Evolutionary conservation across 306 rosid species (phyloP).

Genomic region (Adenanthera pavonina): DNA sequence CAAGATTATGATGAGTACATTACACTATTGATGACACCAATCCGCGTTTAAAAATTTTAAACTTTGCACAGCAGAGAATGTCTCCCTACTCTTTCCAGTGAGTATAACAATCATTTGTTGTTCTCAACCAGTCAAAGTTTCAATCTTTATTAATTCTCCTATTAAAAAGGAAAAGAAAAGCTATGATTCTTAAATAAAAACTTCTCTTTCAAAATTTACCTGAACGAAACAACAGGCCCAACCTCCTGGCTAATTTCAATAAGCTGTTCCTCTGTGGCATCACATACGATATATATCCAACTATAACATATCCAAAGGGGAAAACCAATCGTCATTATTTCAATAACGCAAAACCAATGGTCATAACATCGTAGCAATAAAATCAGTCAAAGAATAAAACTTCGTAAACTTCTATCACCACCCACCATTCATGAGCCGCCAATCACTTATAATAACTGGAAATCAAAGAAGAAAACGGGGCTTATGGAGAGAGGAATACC

Average conservation of each 20-base stretch:
- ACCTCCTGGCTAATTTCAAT: slow-evolving; percentile 96
- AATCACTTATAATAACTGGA: slow-evolving; percentile 16
- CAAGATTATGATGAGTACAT: background rate
- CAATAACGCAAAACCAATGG: slow-evolving; percentile 1
- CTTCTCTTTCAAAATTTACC: slow-evolving; percentile 51
- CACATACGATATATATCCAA: slow-evolving; percentile 93
- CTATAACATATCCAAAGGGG: slow-evolving; percentile 49
- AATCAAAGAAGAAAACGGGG: slow-evolving; percentile 16
- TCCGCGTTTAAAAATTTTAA: background rate
- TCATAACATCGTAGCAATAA: background rate
- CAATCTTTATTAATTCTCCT: background rate
- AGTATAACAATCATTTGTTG: background rate
- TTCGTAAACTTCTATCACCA: slow-evolving; percentile 13
- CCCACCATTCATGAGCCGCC: slow-evolving; percentile 3
- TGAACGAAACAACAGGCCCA: slow-evolving; percentile 98
- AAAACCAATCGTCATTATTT: background rate
- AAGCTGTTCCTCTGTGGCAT: slow-evolving; percentile 98
- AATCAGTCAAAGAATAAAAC: background rate
- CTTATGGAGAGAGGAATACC: slow-evolving; percentile 49
- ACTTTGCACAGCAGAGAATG: background rate
- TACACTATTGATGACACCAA: background rate
- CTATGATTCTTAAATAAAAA: slow-evolving; percentile 10
- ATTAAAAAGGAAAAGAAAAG: background rate
- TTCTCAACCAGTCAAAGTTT: background rate
- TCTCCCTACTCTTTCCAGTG: background rate